phyloP scores from a whole-genome alignment of 2,329 filamentous ascomycete genomes.

The Cucurbitaria berberidis region DNA sequence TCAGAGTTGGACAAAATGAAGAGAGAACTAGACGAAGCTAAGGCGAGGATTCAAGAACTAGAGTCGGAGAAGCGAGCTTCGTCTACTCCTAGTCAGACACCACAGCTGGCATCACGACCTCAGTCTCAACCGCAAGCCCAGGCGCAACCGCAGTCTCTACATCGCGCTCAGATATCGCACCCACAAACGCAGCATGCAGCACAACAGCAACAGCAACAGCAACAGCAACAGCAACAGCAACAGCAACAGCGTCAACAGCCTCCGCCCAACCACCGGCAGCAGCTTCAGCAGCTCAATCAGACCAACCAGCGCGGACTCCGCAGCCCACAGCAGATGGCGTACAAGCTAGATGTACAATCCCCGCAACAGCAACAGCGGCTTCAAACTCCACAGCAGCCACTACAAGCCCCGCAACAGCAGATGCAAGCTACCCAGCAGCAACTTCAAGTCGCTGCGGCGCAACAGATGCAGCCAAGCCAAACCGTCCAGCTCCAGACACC shows the following conservation, averaged over 20 bases:
- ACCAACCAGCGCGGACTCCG: slow-evolving; percentile 8
- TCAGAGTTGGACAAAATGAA: slow-evolving; percentile 45
- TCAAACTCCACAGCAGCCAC: slow-evolving; percentile 20
- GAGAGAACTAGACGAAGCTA: slow-evolving; percentile 46
- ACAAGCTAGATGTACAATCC: slow-evolving; percentile 5
- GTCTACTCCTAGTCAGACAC: slow-evolving; percentile 34
- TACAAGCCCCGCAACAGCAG: slow-evolving; percentile 16
- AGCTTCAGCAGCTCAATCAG: slow-evolving; percentile 33
- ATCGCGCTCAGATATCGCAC: slow-evolving; percentile 15
- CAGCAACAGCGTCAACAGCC: slow-evolving; percentile 22
- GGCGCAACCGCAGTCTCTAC: slow-evolving; percentile 15
- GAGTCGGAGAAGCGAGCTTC: slow-evolving; percentile 41
- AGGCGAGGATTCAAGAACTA: slow-evolving; percentile 42
- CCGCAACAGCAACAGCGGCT: slow-evolving; percentile 25
- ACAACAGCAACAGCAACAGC: slow-evolving; percentile 24
- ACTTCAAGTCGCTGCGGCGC: slow-evolving; percentile 24
- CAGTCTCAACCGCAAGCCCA: slow-evolving; percentile 23
- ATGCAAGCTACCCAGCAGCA: slow-evolving; percentile 25
- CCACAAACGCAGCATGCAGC: slow-evolving; percentile 15
- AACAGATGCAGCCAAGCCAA: slow-evolving; percentile 25
- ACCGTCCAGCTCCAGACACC: slow-evolving; percentile 14
- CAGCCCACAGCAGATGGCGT: slow-evolving; percentile 12
- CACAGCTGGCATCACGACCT: slow-evolving; percentile 24
- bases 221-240: slow-evolving; percentile 4
- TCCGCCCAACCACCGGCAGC: slow-evolving; percentile 26